Conservation (phyloP, 495 filamentous ascomycete genomes). For the Hypomontagnella submonticulosa region DNA sequence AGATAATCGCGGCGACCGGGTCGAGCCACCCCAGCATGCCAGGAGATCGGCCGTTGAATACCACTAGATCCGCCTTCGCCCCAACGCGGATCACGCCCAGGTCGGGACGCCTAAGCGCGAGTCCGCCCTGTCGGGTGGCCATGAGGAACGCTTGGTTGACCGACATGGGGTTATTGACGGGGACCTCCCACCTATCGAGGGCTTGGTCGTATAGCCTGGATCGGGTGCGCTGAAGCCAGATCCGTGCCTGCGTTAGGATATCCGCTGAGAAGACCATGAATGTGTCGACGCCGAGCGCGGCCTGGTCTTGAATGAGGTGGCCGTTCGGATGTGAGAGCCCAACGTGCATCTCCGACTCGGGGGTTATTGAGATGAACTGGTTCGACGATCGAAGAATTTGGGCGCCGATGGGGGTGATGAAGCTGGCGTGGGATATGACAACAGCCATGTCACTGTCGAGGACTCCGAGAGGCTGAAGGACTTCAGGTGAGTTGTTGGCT, state of each 20-base stretch:
- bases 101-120: conserved; percentile 58
- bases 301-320: conserved; percentile 51
- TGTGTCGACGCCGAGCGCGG: conserved; percentile 51
- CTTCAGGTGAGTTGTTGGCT: conserved; percentile 49
- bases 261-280: conserved; percentile 50
- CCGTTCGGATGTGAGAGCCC: conserved; percentile 46
- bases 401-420: conserved; percentile 44
- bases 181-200: conserved; percentile 52
- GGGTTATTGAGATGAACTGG: conserved; percentile 54
- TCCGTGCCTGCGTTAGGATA: conserved; percentile 52
- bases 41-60: conserved; percentile 60
- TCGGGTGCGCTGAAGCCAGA: conserved; percentile 54
- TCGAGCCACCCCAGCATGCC: conserved; percentile 61
- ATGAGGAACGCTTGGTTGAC: conserved; percentile 63
- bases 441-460: conserved; percentile 52
- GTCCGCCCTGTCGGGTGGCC: conserved; percentile 59
- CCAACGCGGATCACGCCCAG: conserved; percentile 58
- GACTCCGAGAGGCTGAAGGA: conserved; percentile 45
- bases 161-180: conserved; percentile 54
- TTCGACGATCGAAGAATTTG: conserved; percentile 48
- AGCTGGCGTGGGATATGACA: conserved; percentile 55
- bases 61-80: conserved; percentile 61
- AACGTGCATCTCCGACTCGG: conserved; percentile 55
- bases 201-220: conserved; percentile 48
- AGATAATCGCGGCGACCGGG: conserved; percentile 62